A percentile compares a stretch with the other conserved stretches of the same genome.
These are phyloP conservation scores for Neurospora tetraspora DNA, from an alignment of 495 filamentous ascomycete species.

Conservation along the genomic window DNA sequence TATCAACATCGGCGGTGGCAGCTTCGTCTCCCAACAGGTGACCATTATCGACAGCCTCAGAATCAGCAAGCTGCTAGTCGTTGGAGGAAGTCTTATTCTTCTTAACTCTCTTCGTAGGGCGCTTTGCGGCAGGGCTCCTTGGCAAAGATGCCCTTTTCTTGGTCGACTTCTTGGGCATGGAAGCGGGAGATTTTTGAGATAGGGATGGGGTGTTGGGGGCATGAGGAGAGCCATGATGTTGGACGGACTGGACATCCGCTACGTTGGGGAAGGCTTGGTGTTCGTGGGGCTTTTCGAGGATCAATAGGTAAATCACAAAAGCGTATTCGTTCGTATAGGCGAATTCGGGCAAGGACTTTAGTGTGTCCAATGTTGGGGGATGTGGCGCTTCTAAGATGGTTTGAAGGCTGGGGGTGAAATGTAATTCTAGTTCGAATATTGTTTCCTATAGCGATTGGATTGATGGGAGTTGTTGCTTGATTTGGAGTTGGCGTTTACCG, in stretches of 20 bases:
- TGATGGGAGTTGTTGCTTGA: no score
- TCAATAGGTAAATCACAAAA: no score
- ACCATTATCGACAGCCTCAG: not conserved
- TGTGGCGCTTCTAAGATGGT: no score
- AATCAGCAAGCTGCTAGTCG: not conserved
- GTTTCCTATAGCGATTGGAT: no score
- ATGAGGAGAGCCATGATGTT: not conserved
- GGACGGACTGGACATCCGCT: not conserved
- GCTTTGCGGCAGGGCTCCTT: not conserved
- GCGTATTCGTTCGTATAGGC: no score
- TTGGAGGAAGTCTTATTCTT: not conserved
- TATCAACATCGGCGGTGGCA: not conserved
- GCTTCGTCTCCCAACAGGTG: not conserved
- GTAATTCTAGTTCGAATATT: no score
- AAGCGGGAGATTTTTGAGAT: not conserved
- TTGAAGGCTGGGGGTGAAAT: no score
- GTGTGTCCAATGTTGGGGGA: no score
- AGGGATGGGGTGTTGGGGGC: not conserved
- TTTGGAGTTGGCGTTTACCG: no score
- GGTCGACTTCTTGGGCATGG: not conserved
- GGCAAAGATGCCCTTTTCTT: not conserved
- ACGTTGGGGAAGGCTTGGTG: not conserved
- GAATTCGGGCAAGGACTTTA: no score
- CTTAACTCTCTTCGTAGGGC: not conserved
- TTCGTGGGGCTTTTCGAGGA: not conserved